Evolutionary conservation across 2,329 filamentous ascomycete genomes (phyloP), one percentile per base, ranked within the genome.

Genomic region (Neonectria ditissima): DNA sequence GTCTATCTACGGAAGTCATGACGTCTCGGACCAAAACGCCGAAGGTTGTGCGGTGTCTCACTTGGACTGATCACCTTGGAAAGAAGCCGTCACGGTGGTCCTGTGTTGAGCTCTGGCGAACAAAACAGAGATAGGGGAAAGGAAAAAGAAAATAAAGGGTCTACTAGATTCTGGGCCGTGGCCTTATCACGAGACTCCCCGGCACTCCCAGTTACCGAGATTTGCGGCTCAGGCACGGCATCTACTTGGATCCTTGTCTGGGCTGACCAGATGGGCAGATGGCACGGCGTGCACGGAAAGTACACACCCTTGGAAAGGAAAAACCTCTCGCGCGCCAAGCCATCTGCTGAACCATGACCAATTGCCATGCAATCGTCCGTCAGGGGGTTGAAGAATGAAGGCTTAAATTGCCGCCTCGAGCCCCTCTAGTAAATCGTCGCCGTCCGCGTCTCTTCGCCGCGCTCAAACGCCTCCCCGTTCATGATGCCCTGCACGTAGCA

Each of bases 401-500:
- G 47, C 26, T 7, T 30, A 20, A 20, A 32, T 28, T 26, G 24
- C 43, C 43, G 14, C 43, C 22, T 18, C n/a, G 2, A 10, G 41
- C 30, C 30, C 30, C 41, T 22, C 32, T 54, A 55, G 41, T 53
- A 30, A 47, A 63, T 55, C 37, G 20, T 50, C 20, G 44, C 30
- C 10, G 44, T 59, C 24, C 28, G 16, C 26, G 47, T 41, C 51
- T 60, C 39, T 11, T 59, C 48, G 11, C 62, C 47, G 8, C 37
- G 48, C 48, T 47, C 24, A 32, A 57, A 58, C 30, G 59, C 32
- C 44, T 64, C 61, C 8, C 61, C 61, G 8, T 45, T 13, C 63
- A 65, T 65, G n/a, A 65, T 55, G 16, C 63, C 63, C 39, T 65
- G 63, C 43, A 62, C 63, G 39, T 65, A 65, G 37, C 58, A 62